A percentile compares a stretch with the other conserved stretches of the same genome.
Conservation (phyloP, 768 basidiomycete species). For the Rhodosporidiobolus odoratus region DNA sequence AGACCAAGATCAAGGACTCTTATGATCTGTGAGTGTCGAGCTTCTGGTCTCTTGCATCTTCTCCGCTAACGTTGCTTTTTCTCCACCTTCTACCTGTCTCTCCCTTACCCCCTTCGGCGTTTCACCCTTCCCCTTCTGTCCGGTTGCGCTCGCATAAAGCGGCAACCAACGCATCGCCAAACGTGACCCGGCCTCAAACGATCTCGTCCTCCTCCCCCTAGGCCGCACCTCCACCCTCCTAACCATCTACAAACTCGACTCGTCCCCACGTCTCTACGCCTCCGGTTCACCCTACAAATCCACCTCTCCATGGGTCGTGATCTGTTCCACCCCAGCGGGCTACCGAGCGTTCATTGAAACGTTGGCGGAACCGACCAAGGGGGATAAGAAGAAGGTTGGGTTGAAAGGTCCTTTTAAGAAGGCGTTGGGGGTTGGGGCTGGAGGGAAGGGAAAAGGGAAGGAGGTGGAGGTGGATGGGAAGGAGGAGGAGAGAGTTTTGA, state of each 20-base stretch:
- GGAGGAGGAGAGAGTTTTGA: conserved; percentile 16
- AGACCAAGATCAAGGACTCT: conserved; percentile 5
- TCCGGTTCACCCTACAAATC: conserved; percentile 2
- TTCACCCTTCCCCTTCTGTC: not conserved
- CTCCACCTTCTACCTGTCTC: not conserved
- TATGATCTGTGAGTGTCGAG: conserved; percentile 25
- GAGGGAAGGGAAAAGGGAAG: conserved; percentile 1
- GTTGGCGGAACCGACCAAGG: conserved; percentile 18
- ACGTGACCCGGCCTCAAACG: conserved; percentile 17
- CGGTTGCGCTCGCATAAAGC: not conserved
- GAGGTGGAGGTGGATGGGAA: conserved; percentile 7
- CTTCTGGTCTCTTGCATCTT: too few relatives aligned
- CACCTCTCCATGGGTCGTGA: conserved; percentile 1
- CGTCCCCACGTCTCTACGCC: conserved; percentile 20
- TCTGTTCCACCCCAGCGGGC: conserved; percentile 6
- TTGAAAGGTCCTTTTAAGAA: not conserved
- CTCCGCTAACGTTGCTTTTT: not conserved
- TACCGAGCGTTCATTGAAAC: conserved; percentile 26
- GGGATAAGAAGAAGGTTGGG: not conserved
- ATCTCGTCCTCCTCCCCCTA: conserved; percentile 27
- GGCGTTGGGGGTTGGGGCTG: not conserved
- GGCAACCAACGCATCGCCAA: conserved; percentile 31
- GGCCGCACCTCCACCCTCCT: conserved; percentile 20
- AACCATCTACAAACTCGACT: conserved; percentile 27
- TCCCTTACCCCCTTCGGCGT: not conserved